A percentile compares a stretch with the other conserved stretches of the same genome.
Evolutionary conservation across 2,329 filamentous ascomycete species (phyloP).

Genomic region (Phialophora tarda): DNA sequence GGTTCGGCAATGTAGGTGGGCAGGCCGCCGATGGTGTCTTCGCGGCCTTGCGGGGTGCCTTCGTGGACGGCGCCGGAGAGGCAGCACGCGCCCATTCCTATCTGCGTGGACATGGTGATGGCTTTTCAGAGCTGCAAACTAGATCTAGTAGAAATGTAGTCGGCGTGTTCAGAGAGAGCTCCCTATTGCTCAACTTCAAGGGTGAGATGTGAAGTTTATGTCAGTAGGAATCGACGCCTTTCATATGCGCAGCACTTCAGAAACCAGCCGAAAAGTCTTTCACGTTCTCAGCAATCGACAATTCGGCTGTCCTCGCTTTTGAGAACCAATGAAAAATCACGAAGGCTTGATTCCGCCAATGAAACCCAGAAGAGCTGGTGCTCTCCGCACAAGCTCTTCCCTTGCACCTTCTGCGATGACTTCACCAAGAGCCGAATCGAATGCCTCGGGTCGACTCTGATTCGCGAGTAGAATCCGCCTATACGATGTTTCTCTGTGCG

Average conservation of each 20-base stretch:
- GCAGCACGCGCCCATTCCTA: slow-evolving; percentile 52
- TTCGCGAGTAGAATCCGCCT: not conserved
- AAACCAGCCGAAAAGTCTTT: not conserved
- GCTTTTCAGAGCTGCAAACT: not conserved
- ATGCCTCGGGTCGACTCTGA: slow-evolving; percentile 1
- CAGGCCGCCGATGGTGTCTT: slow-evolving; percentile 49
- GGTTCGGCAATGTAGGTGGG: slow-evolving; percentile 54
- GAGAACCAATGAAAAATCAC: not conserved
- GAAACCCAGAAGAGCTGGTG: not conserved
- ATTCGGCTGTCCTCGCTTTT: not conserved
- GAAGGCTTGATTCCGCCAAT: not conserved
- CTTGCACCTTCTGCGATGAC: not conserved
- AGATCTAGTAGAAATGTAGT: not conserved
- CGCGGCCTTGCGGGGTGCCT: slow-evolving; percentile 44
- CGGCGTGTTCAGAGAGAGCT: not conserved
- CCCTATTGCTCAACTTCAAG: not conserved
- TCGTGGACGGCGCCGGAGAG: slow-evolving; percentile 44
- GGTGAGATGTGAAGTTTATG: not conserved
- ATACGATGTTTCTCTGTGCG: not conserved
- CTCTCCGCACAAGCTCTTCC: not conserved
- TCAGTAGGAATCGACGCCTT: not conserved
- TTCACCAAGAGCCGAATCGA: not conserved
- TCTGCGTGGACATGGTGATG: slow-evolving; percentile 46
- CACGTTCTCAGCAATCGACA: not conserved
- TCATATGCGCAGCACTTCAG: too few species aligned